These are phyloP conservation scores for Podila epicladia DNA, from an alignment of 192 early-diverging fungal species.

Conservation along the genomic window DNA sequence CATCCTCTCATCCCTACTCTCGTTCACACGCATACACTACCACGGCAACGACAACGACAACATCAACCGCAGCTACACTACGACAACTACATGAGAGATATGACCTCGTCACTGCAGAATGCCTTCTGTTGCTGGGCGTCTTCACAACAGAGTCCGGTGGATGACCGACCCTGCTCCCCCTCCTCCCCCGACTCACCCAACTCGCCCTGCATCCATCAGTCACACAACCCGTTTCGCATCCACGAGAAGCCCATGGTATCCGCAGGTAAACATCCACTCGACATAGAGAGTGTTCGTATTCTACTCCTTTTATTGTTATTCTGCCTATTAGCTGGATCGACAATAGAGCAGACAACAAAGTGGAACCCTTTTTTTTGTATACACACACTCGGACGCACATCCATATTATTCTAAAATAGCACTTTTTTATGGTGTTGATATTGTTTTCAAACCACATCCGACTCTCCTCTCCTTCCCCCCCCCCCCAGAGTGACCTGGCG, in stretches of 20 bases:
- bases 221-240: not conserved
- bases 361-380: constrained; percentile 1
- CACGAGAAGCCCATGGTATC: not conserved
- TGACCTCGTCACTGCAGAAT: constrained; percentile 39
- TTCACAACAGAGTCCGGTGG: constrained; percentile 48
- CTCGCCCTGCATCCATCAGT: constrained; percentile 17
- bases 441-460: too few relatives aligned
- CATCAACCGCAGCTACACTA: not conserved
- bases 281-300: not conserved
- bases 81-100: constrained; percentile 15
- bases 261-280: not conserved
- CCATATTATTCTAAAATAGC: too few relatives aligned
- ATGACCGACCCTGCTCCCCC: constrained; percentile 22
- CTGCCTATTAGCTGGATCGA: not conserved
- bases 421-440: too few relatives aligned
- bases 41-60: not conserved
- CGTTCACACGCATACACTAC: too few relatives aligned
- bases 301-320: not conserved
- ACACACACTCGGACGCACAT: too few relatives aligned
- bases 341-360: not conserved
- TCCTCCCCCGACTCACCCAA: constrained; percentile 26
- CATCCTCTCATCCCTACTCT: not conserved
- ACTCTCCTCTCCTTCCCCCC: too few relatives aligned
- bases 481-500: too few relatives aligned
- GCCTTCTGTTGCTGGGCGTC: constrained; percentile 47